Base-by-base conservation (phyloP, 108 stramenopile genomes). In the Schizochytrium sp. region DNA sequence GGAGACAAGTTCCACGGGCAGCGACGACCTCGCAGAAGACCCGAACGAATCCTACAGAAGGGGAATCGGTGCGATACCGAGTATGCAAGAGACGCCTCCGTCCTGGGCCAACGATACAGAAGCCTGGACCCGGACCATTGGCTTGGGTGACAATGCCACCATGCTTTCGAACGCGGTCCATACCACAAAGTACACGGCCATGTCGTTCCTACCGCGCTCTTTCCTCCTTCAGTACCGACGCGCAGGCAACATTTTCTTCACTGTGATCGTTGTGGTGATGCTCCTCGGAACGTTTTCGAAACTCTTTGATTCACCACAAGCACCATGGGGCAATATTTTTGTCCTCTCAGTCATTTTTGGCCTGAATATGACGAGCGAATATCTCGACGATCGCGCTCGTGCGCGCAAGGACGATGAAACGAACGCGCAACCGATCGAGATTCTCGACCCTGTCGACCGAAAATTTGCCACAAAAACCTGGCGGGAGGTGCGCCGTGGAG, bases 161-260 rank as follows among this genome's bases (percentile, higher is more conserved):
- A 23, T 23, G 41, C 63, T 3, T 18, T 53, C 76, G 6, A 83
- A 83, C 76, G 76, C 76, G 51, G 76, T 83, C 0, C 51, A 83
- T 23, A 83, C 76, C 16, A 83, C 76, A 47, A 83, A 83, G 76
- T 83, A 83, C 51, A 83, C 76, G 10, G 23, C 12, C 12, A 45
- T 43, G 76, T 25, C 48, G 14, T 83, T 83, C 4, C 4, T 83
- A 3, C 76, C 76, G 25, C 12, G 51, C 6, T 83, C 76, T 1
- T 83, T 83, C 28, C 48, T 53, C 3, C 51, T 83, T 14, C 76
- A 83, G 55, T 89, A 72, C 51, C 72, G 89, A 5, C 60, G 89
- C 4, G 43, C 92, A 28, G 99, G 97, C 23, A 99, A 99, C 90
- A 87, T 98, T 87, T 99, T 98, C 90, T 99, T 99, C 92, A 89